Base-by-base conservation (phyloP, 257 asterid species). In the Solanum virginianum region DNA sequence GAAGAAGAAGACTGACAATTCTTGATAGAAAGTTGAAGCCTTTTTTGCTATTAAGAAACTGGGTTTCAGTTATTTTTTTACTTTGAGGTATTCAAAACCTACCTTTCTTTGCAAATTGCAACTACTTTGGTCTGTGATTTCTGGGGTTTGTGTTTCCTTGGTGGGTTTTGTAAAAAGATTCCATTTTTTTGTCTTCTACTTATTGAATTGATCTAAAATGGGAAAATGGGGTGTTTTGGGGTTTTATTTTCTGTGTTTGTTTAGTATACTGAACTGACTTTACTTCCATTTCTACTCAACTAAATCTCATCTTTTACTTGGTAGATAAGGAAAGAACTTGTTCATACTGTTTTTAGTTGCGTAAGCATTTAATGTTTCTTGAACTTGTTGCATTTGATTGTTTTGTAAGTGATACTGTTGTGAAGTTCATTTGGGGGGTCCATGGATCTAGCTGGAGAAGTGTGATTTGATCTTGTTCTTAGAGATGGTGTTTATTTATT, bases 291-390 rank as follows among this genome's bases (percentile, higher is more conserved):
- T 43, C 43, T 54, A 77, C 63, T 84, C 84, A 71, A 54, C 86
- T 82, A 32, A 83, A 80, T 88, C 72, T 32, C 80, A 49, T 54
- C 57, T 88, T 75, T 88, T 87, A 62, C 89, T 85, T 70, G 69
- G 59, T 88, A 63, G 70, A 88, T 79, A 81, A 88, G 90, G 87
- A 84, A 88, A 88, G 89, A 84, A 84, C 88, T 88, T 63, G 56
- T 83, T 86, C 51, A 80, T 75, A 63, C 80, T 82, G 51, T 29
- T n/a, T 85, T 59, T 74, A 45, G 83, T 84, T 83, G 86, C 81
- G 70, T 53, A 47, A 22, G 0, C 62, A 53, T 79, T 53, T 80
- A 84, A 20, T 68, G 29, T 59, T 8, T 65, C 45, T 49, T 69
- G 51, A 69, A 69, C 2, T 51, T 53, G 47, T 54, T 4, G 5